Evolutionary conservation across 2,329 filamentous ascomycete genomes (phyloP).

Genomic region (Exserohilum turcica): DNA sequence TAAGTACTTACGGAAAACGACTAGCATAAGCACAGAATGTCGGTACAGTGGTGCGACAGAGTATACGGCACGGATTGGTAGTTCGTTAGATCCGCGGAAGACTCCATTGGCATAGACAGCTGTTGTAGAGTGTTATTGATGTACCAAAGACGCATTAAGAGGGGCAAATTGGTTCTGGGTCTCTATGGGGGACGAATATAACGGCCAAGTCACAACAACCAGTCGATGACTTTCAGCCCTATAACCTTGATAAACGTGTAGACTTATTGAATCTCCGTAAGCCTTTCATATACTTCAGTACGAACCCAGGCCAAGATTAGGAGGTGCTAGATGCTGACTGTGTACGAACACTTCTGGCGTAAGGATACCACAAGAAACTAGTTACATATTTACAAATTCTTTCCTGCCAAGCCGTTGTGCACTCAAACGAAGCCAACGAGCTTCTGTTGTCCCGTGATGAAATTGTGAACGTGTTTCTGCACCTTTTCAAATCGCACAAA

Average conservation of each 20-base stretch:
- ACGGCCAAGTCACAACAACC: background rate
- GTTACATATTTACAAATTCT: too few relatives aligned
- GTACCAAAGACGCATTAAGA: too few relatives aligned
- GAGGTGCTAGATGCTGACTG: background rate
- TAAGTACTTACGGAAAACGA: too few relatives aligned
- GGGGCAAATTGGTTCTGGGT: too few relatives aligned
- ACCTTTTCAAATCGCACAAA: constrained; percentile 51
- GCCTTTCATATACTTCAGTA: background rate
- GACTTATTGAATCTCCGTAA: background rate
- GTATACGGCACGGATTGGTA: too few relatives aligned
- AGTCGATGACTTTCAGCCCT: background rate
- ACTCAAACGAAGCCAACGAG: background rate
- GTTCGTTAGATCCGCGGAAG: too few relatives aligned
- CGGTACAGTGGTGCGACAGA: too few relatives aligned
- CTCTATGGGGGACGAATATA: background rate
- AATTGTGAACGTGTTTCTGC: constrained; percentile 31
- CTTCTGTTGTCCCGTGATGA: constrained; percentile 8
- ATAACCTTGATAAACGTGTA: background rate
- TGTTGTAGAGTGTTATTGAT: too few relatives aligned
- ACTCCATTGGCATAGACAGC: too few relatives aligned
- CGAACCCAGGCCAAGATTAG: background rate
- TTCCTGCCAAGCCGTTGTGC: background rate
- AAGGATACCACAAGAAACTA: background rate
- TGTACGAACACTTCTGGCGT: constrained; percentile 13
- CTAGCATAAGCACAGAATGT: too few relatives aligned